phyloP scores from a whole-genome alignment of 805 yeast species.

The Candida oleophila region DNA sequence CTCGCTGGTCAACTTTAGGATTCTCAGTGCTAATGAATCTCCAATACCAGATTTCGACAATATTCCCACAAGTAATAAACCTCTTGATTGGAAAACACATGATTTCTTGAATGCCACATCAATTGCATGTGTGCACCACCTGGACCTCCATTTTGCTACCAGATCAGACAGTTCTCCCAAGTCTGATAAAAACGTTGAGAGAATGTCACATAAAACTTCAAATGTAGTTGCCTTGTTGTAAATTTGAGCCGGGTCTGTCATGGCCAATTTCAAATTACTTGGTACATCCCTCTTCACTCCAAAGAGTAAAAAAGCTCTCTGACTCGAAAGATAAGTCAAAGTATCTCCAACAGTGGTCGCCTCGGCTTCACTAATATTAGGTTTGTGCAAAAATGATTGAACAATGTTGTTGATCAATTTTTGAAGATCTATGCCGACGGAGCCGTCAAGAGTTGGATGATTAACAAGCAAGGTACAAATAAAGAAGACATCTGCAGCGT shows the following conservation, averaged over 20 bases:
- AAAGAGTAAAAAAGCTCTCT: constrained; percentile 64
- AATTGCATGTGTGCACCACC: constrained; percentile 65
- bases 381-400: constrained; percentile 64
- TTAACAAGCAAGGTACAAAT: constrained; percentile 63
- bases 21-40: constrained; percentile 45
- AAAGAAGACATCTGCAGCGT: constrained; percentile 69
- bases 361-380: constrained; percentile 41
- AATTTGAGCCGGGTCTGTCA: constrained; percentile 30
- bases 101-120: constrained; percentile 57
- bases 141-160: constrained; percentile 55
- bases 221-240: constrained; percentile 46
- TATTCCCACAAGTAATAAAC: constrained; percentile 68
- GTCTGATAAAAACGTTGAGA: constrained; percentile 51
- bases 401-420: constrained; percentile 63
- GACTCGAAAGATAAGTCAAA: constrained; percentile 52
- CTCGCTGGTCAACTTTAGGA: constrained; percentile 24
- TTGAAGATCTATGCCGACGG: constrained; percentile 58
- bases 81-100: constrained; percentile 65
- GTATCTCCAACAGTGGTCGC: constrained; percentile 45
- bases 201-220: constrained; percentile 56
- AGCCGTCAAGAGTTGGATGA: constrained; percentile 42
- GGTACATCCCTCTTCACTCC: constrained; percentile 56
- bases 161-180: constrained; percentile 45
- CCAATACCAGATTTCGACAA: constrained; percentile 62
- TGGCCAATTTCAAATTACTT: background rate